Conservation (phyloP, 2,329 filamentous ascomycete genomes). For the Cladophialophora exuberans region DNA sequence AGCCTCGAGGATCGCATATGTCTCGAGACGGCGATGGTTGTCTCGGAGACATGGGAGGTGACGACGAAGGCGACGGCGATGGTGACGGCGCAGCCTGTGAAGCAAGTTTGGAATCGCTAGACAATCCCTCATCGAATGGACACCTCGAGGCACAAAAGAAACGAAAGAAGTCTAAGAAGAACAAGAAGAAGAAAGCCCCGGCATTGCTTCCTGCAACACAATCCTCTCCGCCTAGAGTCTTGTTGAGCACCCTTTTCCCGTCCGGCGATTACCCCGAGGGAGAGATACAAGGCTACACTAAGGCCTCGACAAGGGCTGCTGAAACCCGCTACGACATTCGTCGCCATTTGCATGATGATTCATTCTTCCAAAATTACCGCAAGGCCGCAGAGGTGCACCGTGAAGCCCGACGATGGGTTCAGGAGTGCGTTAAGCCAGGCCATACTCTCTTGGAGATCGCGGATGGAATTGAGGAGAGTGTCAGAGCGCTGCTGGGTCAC, state of each 20-base stretch:
- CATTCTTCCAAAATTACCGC: constrained; percentile 58
- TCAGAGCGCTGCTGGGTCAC: constrained; percentile 55
- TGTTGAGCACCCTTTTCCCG: constrained; percentile 51
- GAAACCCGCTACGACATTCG: constrained; percentile 49
- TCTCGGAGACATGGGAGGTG: constrained; percentile 40
- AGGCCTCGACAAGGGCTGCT: constrained; percentile 50
- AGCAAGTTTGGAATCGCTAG: constrained; percentile 28
- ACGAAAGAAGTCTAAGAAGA: constrained; percentile 53
- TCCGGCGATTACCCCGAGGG: constrained; percentile 50
- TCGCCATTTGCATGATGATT: constrained; percentile 48
- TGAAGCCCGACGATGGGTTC: constrained; percentile 57
- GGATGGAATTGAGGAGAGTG: constrained; percentile 58
- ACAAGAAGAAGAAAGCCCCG: constrained; percentile 41
- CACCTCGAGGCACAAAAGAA: constrained; percentile 30
- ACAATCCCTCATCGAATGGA: constrained; percentile 24
- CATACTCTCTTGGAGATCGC: constrained; percentile 54
- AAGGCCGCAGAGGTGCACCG: constrained; percentile 61
- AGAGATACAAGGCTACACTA: constrained; percentile 53
- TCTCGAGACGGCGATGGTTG: constrained; percentile 50
- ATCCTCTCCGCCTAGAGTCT: constrained; percentile 51
- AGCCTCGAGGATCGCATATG: constrained; percentile 47
- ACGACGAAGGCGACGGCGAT: constrained; percentile 37
- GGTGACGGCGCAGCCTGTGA: constrained; percentile 35
- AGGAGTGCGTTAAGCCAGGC: constrained; percentile 55
- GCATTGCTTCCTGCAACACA: constrained; percentile 39